phyloP scores from a whole-genome alignment of 164 flowering plant genomes.

The Magnolia officinalis region DNA sequence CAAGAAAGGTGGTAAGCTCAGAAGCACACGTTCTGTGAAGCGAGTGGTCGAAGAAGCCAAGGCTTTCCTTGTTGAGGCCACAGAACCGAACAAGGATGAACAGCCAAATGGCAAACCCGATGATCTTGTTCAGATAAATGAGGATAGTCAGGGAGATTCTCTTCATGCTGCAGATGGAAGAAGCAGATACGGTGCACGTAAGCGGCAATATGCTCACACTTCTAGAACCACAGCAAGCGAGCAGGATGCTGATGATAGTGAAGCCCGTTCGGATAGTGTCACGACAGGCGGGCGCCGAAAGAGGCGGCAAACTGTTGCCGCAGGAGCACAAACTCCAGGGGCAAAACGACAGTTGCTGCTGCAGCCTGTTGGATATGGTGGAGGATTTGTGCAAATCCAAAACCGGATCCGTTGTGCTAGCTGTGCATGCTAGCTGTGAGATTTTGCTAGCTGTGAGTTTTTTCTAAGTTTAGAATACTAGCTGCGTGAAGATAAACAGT shows the following conservation, averaged over 20 bases:
- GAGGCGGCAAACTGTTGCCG: constrained; percentile 53
- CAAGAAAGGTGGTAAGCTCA: constrained; percentile 1
- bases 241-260: constrained; percentile 56
- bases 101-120: constrained; percentile 18
- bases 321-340: constrained; percentile 45
- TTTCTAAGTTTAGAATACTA: no score
- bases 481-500: no score
- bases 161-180: constrained; percentile 24
- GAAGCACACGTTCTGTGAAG: constrained; percentile 5
- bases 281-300: constrained; percentile 54
- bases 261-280: constrained; percentile 60
- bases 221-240: constrained; percentile 31
- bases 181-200: constrained; percentile 27
- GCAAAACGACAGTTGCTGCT: constrained; percentile 41
- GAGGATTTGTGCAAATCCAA: no score
- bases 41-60: constrained; percentile 7
- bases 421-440: no score
- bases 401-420: no score
- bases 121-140: constrained; percentile 28
- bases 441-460: no score
- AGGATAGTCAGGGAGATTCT: constrained; percentile 35
- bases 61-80: constrained; percentile 1
- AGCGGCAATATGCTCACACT: constrained; percentile 39
- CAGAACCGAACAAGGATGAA: not conserved
- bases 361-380: no score